Base-by-base conservation (phyloP, 805 yeast species). In the Kazachstania africana region DNA sequence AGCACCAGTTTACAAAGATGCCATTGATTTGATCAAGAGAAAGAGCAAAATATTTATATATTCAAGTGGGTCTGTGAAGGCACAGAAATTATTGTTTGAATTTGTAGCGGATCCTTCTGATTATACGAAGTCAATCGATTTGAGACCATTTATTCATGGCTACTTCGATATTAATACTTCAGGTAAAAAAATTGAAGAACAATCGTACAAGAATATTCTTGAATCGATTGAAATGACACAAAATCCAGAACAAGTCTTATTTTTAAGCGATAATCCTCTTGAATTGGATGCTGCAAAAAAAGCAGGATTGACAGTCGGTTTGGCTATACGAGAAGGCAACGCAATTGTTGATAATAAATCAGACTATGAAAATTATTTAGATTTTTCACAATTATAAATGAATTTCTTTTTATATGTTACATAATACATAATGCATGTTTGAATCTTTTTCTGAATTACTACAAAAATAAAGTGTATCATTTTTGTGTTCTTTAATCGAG, bases 41-140 rank as follows among this genome's bases (percentile, higher is more conserved):
- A 68, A 75, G 70, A 36, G 45, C 1, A 57, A 59, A 3, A 59
- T 83, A 0, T 80, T 66, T 48, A 83, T 87, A 13, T 87, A 87
- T 57, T 84, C 95, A 0, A 80, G 94, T 17, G 97, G 97, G 1
- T 77, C 91, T 26, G 73, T 87, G 16, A 70, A 75, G 36, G 96
- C 96, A 1, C 97, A 87, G 45, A 78, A 76, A 44, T 59, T 87
- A 37, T 57, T 87, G 35, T 83, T 87, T 48, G 66, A 65, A 0
- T 69, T 80, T 49, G 87, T 80, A 8, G 20, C n/a, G 5, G 56
- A 59, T 4, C 55, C 55, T 8, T 52, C 53, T 5, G 52, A 46
- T 6, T 34, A 29, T 18, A 9, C 16, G 6, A 37, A 45, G 14
- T 49, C 60, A 16, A 36, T 55, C 9, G 81, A 80, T 51, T 52